These are phyloP conservation scores for Serendipita vermifera DNA, from an alignment of 768 basidiomycete species.

Conservation along the genomic window DNA sequence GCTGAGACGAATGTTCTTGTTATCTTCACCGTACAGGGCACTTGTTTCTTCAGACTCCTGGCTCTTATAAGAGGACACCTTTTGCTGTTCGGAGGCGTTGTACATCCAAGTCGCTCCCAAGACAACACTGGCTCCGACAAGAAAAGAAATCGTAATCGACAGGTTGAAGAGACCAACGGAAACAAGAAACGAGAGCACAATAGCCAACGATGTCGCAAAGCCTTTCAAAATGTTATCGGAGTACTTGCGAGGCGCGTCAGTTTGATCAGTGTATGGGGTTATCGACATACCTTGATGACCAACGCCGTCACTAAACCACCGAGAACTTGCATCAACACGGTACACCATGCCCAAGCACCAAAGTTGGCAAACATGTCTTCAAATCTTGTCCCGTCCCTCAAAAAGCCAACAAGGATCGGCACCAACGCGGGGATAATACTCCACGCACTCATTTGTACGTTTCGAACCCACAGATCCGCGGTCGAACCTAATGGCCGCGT, in stretches of 20 bases:
- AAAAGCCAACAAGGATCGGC: constrained; percentile 46
- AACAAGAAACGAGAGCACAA: constrained; percentile 88
- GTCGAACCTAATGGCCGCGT: constrained; percentile 35
- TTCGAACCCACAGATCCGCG: constrained; percentile 89
- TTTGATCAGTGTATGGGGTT: background rate
- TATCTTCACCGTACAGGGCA: no score
- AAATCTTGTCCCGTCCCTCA: constrained; percentile 26
- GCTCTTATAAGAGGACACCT: no score
- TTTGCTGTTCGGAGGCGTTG: constrained; percentile 64
- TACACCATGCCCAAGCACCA: constrained; percentile 83
- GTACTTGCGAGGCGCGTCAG: constrained; percentile 34
- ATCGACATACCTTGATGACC: constrained; percentile 46
- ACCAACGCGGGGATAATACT: constrained; percentile 78
- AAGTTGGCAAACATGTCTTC: constrained; percentile 67
- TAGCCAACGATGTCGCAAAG: constrained; percentile 88
- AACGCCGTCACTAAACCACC: constrained; percentile 88
- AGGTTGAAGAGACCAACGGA: constrained; percentile 85
- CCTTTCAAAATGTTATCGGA: constrained; percentile 87
- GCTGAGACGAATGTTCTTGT: no score
- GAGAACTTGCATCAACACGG: constrained; percentile 74
- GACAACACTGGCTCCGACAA: constrained; percentile 72
- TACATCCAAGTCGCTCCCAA: constrained; percentile 86
- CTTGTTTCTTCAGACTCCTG: no score
- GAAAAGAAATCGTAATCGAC: constrained; percentile 71
- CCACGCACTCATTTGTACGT: constrained; percentile 90